These are phyloP conservation scores for Mycena galopus DNA, from an alignment of 768 basidiomycete genomes.

Conservation along the genomic window DNA sequence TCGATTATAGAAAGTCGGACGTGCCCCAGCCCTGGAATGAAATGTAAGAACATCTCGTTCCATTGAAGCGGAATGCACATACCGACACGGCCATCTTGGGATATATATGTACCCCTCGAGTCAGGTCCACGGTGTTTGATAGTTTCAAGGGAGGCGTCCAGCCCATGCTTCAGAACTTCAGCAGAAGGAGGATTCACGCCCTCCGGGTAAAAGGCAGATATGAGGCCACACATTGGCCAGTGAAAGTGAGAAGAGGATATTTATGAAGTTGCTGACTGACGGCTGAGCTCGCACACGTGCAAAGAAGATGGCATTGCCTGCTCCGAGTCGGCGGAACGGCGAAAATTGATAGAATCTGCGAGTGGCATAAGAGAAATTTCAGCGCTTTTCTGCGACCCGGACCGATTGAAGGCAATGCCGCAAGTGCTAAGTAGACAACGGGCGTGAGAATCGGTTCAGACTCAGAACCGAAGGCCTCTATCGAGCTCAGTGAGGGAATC, in stretches of 20 bases:
- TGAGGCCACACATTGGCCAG: constrained; percentile 34
- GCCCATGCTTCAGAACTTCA: not conserved
- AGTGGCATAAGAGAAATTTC: too few relatives aligned
- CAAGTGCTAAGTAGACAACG: too few relatives aligned
- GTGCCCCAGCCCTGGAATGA: constrained; percentile 30
- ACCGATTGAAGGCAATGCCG: too few relatives aligned
- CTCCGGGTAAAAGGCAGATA: constrained; percentile 23
- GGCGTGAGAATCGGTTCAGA: too few relatives aligned
- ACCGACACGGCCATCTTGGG: constrained; percentile 34
- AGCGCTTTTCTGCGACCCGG: too few relatives aligned
- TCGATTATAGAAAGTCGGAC: constrained; percentile 24
- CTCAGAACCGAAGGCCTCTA: too few relatives aligned
- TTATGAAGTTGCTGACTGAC: too few relatives aligned
- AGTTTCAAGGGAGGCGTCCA: constrained; percentile 23
- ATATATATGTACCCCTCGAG: constrained; percentile 31
- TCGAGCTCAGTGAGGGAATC: too few relatives aligned
- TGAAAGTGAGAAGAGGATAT: not conserved
- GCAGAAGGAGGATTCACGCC: constrained; percentile 4
- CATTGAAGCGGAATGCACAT: not conserved
- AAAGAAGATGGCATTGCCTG: too few relatives aligned
- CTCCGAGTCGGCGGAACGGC: too few relatives aligned
- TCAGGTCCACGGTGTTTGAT: constrained; percentile 37
- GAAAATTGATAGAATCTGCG: too few relatives aligned
- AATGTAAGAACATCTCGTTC: not conserved
- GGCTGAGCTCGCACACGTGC: too few relatives aligned